These are phyloP conservation scores for Penicillium sp. DNA, from an alignment of 2,329 filamentous ascomycete species.

Conservation along the genomic window DNA sequence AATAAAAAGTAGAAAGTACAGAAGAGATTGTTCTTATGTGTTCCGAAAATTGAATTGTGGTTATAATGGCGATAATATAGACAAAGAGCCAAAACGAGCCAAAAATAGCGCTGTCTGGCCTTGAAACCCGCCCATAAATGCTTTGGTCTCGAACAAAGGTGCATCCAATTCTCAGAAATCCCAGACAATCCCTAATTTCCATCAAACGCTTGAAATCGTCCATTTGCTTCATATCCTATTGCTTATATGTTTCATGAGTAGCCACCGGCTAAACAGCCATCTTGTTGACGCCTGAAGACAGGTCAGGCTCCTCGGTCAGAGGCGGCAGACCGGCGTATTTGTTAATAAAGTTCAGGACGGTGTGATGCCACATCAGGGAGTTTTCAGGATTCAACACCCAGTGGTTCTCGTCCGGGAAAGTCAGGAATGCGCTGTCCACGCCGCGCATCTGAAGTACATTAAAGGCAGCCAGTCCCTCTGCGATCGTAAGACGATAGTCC, in stretches of 20 bases:
- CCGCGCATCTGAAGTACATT: constrained; percentile 78
- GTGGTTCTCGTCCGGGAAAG: constrained; percentile 79
- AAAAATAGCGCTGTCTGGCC: constrained; percentile 8
- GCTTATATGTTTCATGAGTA: not conserved
- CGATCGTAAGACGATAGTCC: constrained; percentile 85
- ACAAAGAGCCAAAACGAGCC: constrained; percentile 20
- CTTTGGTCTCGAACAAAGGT: not conserved
- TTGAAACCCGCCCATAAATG: not conserved
- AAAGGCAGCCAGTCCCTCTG: constrained; percentile 83
- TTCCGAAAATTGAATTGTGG: constrained; percentile 7
- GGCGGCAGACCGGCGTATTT: constrained; percentile 58
- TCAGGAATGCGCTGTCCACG: constrained; percentile 76
- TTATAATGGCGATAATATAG: constrained; percentile 14
- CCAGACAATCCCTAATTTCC: constrained; percentile 15
- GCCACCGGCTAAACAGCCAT: constrained; percentile 21
- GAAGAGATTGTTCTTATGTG: constrained; percentile 12
- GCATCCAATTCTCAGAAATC: not conserved
- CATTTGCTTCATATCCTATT: not conserved
- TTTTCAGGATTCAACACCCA: constrained; percentile 94
- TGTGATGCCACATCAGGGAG: constrained; percentile 83
- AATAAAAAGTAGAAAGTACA: not conserved
- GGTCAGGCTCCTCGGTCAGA: constrained; percentile 39
- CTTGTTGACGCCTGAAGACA: constrained; percentile 20
- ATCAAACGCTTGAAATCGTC: constrained; percentile 8
- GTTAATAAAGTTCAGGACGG: constrained; percentile 79